phyloP scores from a whole-genome alignment of 257 asterid species.

The Leonotis leonurus region DNA sequence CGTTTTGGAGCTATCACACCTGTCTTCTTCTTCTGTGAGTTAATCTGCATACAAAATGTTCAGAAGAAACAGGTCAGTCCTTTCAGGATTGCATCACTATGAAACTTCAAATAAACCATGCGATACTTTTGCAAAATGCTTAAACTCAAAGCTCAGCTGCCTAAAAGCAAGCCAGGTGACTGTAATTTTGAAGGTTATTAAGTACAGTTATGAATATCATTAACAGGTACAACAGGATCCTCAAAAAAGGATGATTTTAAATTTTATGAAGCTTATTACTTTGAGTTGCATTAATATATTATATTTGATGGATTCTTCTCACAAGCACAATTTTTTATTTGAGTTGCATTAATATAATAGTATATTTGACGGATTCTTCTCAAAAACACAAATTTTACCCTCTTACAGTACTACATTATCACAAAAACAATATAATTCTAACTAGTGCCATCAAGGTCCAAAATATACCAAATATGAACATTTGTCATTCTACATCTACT shows the following conservation, averaged over 20 bases:
- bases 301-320: neutral
- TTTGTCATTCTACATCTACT: neutral
- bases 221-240: no score
- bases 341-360: no score
- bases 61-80: neutral
- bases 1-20: slow-evolving; percentile 94
- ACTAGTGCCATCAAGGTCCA: slow-evolving; percentile 1
- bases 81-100: neutral
- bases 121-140: neutral
- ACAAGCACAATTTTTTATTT: neutral
- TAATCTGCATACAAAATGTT: slow-evolving; percentile 51
- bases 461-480: neutral
- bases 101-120: neutral
- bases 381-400: no score
- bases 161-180: neutral
- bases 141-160: slow-evolving; percentile 9
- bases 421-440: neutral
- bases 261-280: neutral
- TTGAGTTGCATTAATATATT: neutral
- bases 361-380: no score
- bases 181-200: neutral
- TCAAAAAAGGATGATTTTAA: no score
- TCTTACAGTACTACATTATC: neutral
- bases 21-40: slow-evolving; percentile 85
- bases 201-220: neutral